Evolutionary conservation across 768 basidiomycete species (phyloP), one percentile per base, ranked within the genome.

Genomic region (Lanmaoa pseudosensibilis): DNA sequence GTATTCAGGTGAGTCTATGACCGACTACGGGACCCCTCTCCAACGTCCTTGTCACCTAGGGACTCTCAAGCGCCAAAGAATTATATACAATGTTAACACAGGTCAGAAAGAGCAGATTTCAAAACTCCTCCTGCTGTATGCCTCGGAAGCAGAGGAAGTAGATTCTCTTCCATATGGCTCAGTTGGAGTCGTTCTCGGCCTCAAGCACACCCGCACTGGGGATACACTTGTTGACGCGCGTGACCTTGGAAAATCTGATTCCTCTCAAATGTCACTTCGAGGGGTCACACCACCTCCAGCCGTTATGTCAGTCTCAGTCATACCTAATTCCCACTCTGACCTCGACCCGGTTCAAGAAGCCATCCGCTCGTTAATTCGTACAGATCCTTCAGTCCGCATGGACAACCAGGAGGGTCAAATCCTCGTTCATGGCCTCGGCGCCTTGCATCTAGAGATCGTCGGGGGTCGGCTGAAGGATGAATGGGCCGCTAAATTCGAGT

Each of bases 361-460:
- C 10, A 74, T 94, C 19, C 75, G 80, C 27, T 75, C 88, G 1
- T 75, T 94, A 27, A 76, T 83, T 18, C 86, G 92, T n/a, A 94
- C 93, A 2, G 92, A 94, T 65, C 92, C 92, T n/a, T 93, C 91
- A 1, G 83, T 93, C 30, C 86, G 93, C 19, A 77, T 86, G 32
- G 92, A 93, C 52, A 74, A 77, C 3, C 86, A 90, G 53, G 92
- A 94, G 60, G 92, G 91, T 1, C 92, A 94, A 64, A 76, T 92
- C 34, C 79, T 94, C 32, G 79, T 92, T 1, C 90, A 94, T 61
- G 92, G 92, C 2, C 82, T 94, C 40, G 92, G 92, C 15, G 83
- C 88, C 32, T 79, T 94, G 13, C 92, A 94, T 66, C 80, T 94
- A n/a, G 92, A 94, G 70, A 93, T 94, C 53, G 79, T 93, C 11